Evolutionary conservation across 2,329 filamentous ascomycete genomes (phyloP).

Genomic region (Colletotrichum falcatum): DNA sequence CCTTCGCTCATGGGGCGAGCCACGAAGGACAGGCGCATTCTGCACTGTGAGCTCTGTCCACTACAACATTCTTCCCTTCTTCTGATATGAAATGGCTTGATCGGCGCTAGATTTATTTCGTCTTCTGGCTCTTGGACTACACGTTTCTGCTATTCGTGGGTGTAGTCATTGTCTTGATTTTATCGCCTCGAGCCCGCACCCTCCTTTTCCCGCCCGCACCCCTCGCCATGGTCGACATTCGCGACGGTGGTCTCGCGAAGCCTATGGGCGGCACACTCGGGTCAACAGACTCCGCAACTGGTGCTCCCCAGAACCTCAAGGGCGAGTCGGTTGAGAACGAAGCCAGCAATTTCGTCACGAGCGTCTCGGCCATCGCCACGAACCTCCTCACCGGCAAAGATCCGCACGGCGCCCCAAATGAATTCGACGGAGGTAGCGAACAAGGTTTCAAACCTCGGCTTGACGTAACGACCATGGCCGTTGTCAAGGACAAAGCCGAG

Average conservation of each 20-base stretch:
- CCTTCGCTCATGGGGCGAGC: slow-evolving; percentile 72
- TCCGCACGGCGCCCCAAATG: slow-evolving; percentile 11
- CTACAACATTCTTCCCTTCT: not conserved
- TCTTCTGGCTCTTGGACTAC: slow-evolving; percentile 45
- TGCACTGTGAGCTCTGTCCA: slow-evolving; percentile 55
- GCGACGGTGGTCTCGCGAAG: slow-evolving; percentile 70
- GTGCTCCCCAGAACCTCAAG: slow-evolving; percentile 72
- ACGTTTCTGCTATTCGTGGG: slow-evolving; percentile 56
- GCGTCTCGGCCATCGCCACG: slow-evolving; percentile 59
- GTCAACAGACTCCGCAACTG: slow-evolving; percentile 70
- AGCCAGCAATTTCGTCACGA: slow-evolving; percentile 65
- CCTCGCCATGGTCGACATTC: slow-evolving; percentile 66
- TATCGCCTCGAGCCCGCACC: slow-evolving; percentile 50
- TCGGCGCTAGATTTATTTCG: slow-evolving; percentile 7
- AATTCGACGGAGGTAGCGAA: not conserved
- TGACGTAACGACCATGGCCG: slow-evolving; percentile 26
- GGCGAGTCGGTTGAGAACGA: slow-evolving; percentile 50
- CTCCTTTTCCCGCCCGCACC: slow-evolving; percentile 70
- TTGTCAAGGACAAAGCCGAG: slow-evolving; percentile 34
- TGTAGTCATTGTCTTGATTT: slow-evolving; percentile 63
- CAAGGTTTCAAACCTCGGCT: slow-evolving; percentile 12
- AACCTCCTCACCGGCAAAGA: slow-evolving; percentile 20
- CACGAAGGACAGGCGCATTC: slow-evolving; percentile 66
- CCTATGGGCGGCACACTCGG: slow-evolving; percentile 71
- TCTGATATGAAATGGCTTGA: slow-evolving; percentile 53